Conservation (phyloP, 108 stramenopile species). For the Pseudonitzschia delicatissima region DNA sequence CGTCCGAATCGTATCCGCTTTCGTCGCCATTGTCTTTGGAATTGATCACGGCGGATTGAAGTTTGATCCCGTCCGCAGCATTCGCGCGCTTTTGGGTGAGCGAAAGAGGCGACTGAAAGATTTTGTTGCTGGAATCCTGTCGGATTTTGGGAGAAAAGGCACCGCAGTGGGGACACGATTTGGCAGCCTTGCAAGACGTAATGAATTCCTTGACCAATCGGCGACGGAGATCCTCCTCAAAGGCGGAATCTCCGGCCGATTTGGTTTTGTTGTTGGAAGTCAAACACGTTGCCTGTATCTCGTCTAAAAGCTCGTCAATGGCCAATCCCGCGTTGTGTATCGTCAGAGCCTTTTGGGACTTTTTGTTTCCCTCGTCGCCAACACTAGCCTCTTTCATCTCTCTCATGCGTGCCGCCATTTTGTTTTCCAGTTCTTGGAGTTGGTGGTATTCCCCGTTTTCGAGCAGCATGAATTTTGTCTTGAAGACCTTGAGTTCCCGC, state of each 20-base stretch:
- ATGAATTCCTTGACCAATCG: conserved; percentile 71
- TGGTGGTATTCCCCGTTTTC: conserved; percentile 46
- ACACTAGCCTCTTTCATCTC: conserved; percentile 14
- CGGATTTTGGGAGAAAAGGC: conserved; percentile 86
- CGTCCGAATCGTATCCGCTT: conserved; percentile 6
- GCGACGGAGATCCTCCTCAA: conserved; percentile 65
- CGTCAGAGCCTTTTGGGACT: conserved; percentile 11
- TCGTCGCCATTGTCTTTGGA: conserved; percentile 10
- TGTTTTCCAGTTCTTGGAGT: conserved; percentile 69
- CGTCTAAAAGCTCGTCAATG: conserved; percentile 27
- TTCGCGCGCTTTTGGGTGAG: conserved; percentile 48
- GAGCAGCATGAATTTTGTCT: conserved; percentile 66
- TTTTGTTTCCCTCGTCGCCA: neutral
- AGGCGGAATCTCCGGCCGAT: conserved; percentile 21
- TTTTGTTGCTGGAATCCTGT: conserved; percentile 93
- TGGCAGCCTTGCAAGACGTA: conserved; percentile 40
- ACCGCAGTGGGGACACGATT: conserved; percentile 87
- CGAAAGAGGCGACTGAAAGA: conserved; percentile 77
- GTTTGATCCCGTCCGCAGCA: conserved; percentile 51
- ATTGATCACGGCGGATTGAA: conserved; percentile 55
- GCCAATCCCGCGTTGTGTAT: conserved; percentile 20
- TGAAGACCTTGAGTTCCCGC: conserved; percentile 36
- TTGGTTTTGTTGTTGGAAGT: neutral
- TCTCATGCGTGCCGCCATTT: conserved; percentile 34
- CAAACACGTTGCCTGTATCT: neutral